Evolutionary conservation across 768 basidiomycete species (phyloP).

Genomic region (Termitomyces sp.): DNA sequence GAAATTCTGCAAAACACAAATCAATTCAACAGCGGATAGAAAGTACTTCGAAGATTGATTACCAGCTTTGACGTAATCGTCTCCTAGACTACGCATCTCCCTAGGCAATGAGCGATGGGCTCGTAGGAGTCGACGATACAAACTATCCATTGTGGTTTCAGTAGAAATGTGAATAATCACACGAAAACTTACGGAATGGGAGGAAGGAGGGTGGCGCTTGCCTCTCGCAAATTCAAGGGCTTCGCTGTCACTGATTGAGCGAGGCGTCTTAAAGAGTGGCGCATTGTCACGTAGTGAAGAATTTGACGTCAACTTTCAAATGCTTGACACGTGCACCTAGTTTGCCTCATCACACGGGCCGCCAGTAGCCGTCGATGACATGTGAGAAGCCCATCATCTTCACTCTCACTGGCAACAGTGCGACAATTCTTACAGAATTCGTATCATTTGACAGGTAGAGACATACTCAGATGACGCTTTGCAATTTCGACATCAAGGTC

Average conservation of each 20-base stretch:
- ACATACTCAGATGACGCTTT: background rate
- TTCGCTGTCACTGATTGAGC: constrained; percentile 55
- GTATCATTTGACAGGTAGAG: background rate
- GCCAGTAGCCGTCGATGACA: background rate
- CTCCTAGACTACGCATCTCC: constrained; percentile 84
- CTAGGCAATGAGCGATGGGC: constrained; percentile 66
- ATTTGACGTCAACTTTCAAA: background rate
- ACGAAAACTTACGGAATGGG: constrained; percentile 65
- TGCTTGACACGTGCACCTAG: background rate
- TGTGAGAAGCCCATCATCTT: background rate
- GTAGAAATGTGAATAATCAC: background rate
- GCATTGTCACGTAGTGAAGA: constrained; percentile 27
- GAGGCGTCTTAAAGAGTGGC: constrained; percentile 34
- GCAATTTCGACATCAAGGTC: background rate
- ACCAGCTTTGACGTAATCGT: constrained; percentile 83
- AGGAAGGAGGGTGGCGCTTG: constrained; percentile 70
- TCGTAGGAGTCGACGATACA: constrained; percentile 78
- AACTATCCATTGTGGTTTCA: constrained; percentile 31
- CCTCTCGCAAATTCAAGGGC: constrained; percentile 54
- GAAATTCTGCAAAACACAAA: constrained; percentile 64
- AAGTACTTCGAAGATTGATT: constrained; percentile 9
- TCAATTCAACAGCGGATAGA: background rate
- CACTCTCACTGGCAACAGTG: background rate
- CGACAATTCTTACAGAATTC: background rate
- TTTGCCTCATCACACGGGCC: background rate